phyloP scores from a whole-genome alignment of 345 rosid species.

The Nasturtium officinale region DNA sequence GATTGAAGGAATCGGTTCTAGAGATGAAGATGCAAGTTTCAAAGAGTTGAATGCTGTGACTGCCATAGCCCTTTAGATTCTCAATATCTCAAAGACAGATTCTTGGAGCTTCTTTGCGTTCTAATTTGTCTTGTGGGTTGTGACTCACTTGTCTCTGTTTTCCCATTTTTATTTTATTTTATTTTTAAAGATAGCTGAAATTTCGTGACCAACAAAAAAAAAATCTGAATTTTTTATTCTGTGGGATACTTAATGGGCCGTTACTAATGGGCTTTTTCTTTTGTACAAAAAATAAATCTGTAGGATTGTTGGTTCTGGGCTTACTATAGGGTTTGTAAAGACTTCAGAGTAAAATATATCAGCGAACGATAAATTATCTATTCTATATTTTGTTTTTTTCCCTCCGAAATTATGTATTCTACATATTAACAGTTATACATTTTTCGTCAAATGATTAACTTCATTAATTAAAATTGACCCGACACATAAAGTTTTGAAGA shows the following conservation, averaged over 20 bases:
- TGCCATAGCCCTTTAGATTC: conserved; percentile 56
- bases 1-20: conserved; percentile 45
- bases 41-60: conserved; percentile 47
- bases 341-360: background rate
- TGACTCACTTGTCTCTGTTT: conserved; percentile 17
- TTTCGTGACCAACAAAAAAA: conserved; percentile 7
- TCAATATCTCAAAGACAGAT: conserved; percentile 23
- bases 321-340: background rate
- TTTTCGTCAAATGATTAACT: too few species aligned
- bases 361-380: background rate
- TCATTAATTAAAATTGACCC: too few species aligned
- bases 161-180: background rate
- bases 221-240: background rate
- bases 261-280: background rate
- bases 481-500: too few species aligned
- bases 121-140: conserved; percentile 24
- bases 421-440: too few species aligned
- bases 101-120: conserved; percentile 29
- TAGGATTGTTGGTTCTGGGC: background rate
- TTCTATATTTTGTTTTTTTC: too few species aligned
- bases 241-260: conserved; percentile 7
- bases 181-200: background rate
- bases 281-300: background rate
- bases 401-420: too few species aligned
- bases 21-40: conserved; percentile 46